These are phyloP conservation scores for Penicillium roqueforti DNA, from an alignment of 495 filamentous ascomycete genomes.

Conservation along the genomic window DNA sequence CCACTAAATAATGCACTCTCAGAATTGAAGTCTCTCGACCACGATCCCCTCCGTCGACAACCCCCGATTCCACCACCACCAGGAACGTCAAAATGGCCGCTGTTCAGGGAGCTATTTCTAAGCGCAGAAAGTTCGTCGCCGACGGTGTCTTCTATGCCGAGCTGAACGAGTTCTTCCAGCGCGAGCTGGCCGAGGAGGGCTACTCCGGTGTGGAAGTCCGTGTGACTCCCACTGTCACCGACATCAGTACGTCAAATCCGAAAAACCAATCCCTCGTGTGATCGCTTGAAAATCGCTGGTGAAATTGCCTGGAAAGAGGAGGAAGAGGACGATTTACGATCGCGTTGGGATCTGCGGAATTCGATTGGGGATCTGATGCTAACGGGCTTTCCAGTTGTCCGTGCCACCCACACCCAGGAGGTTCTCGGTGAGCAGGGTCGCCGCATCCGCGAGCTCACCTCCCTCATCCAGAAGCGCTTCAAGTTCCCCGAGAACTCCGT, in stretches of 20 bases:
- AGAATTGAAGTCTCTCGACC: constrained; percentile 36
- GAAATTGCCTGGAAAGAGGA: constrained; percentile 9
- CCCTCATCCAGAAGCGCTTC: constrained; percentile 99
- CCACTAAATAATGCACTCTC: constrained; percentile 40
- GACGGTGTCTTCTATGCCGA: constrained; percentile 99
- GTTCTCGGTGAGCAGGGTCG: constrained; percentile 99
- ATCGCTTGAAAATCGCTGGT: constrained; percentile 10
- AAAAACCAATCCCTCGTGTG: constrained; percentile 11
- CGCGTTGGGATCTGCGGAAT: constrained; percentile 10
- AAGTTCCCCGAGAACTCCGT: constrained; percentile 99
- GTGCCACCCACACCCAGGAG: constrained; percentile 99
- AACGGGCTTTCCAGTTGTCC: constrained; percentile 67
- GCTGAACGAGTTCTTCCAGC: constrained; percentile 99
- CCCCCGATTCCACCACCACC: constrained; percentile 28
- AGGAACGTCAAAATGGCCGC: constrained; percentile 59
- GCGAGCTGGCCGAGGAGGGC: constrained; percentile 98
- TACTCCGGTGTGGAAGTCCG: constrained; percentile 99
- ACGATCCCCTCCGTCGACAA: constrained; percentile 41
- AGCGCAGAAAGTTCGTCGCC: constrained; percentile 99
- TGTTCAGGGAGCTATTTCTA: constrained; percentile 76
- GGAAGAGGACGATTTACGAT: constrained; percentile 7
- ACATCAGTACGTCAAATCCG: constrained; percentile 70
- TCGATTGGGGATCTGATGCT: constrained; percentile 26
- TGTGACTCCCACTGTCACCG: constrained; percentile 98
- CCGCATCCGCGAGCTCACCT: constrained; percentile 99